Conservation (phyloP, 495 filamentous ascomycete genomes). For the Schizothecium vesticola region DNA sequence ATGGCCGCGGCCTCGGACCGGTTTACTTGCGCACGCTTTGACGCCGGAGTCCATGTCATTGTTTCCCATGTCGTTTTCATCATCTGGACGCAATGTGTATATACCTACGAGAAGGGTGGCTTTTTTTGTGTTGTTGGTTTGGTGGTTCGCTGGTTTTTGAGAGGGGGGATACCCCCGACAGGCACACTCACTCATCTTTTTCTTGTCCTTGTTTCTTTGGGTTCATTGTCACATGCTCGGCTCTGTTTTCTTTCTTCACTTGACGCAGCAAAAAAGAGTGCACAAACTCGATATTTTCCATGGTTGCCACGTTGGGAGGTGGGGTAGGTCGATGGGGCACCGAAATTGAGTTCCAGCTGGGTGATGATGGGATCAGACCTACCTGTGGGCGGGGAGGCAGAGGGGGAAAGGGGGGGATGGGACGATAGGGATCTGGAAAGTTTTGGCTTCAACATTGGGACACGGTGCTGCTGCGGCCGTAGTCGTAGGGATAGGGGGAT, state of each 20-base stretch:
- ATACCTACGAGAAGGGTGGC: background rate
- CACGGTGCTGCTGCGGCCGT: background rate
- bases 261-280: background rate
- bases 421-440: background rate
- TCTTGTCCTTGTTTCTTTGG: background rate
- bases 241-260: background rate
- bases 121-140: background rate
- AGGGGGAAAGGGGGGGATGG: background rate
- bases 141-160: background rate
- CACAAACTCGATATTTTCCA: background rate
- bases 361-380: background rate
- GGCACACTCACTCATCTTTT: background rate
- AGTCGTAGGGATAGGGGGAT: background rate
- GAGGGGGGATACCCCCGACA: background rate
- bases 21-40: background rate
- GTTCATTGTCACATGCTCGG: background rate
- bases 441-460: background rate
- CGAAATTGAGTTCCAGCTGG: background rate
- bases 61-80: background rate
- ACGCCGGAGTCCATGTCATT: background rate
- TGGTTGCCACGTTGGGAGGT: background rate
- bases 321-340: background rate
- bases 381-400: too few relatives aligned
- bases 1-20: background rate
- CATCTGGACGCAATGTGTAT: background rate